These are phyloP conservation scores for Mucor mucedo DNA, from an alignment of 371 early-diverging fungal genomes.

Conservation along the genomic window DNA sequence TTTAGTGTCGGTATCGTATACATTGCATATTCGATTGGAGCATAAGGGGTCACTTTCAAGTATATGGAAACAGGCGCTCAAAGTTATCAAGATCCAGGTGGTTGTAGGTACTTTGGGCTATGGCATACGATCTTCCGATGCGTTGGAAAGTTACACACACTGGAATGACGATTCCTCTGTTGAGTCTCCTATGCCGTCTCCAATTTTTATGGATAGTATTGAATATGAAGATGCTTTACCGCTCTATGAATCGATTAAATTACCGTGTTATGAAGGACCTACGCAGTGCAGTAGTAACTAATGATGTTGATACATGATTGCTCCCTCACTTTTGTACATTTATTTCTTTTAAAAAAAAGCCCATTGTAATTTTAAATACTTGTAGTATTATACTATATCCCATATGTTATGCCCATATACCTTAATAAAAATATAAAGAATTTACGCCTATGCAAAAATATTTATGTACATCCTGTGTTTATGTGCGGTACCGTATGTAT, in stretches of 20 bases:
- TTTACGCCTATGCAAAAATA: too few species aligned
- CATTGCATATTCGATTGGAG: conserved; percentile 3
- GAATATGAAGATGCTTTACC: conserved; percentile 45
- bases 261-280: background rate
- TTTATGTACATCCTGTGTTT: too few species aligned
- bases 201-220: conserved; percentile 33
- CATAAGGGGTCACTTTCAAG: conserved; percentile 1
- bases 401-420: too few species aligned
- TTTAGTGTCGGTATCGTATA: conserved; percentile 8
- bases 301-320: too few species aligned
- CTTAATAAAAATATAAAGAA: too few species aligned
- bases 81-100: conserved; percentile 25
- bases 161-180: background rate
- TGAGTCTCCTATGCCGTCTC: conserved; percentile 14
- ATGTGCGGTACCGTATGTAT: too few species aligned
- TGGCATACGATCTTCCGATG: conserved; percentile 34
- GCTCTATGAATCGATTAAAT: conserved; percentile 23
- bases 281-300: background rate
- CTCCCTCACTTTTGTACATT: too few species aligned
- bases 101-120: conserved; percentile 39
- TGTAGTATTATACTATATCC: too few species aligned
- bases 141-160: conserved; percentile 26
- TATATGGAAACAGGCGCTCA: conserved; percentile 1
- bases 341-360: too few species aligned
- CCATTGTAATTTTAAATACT: too few species aligned